Percentiles rank a stretch among this genome's conserved stretches.
phyloP scores from a whole-genome alignment of 192 early-diverging fungal species.

The Linnemannia zychae region DNA sequence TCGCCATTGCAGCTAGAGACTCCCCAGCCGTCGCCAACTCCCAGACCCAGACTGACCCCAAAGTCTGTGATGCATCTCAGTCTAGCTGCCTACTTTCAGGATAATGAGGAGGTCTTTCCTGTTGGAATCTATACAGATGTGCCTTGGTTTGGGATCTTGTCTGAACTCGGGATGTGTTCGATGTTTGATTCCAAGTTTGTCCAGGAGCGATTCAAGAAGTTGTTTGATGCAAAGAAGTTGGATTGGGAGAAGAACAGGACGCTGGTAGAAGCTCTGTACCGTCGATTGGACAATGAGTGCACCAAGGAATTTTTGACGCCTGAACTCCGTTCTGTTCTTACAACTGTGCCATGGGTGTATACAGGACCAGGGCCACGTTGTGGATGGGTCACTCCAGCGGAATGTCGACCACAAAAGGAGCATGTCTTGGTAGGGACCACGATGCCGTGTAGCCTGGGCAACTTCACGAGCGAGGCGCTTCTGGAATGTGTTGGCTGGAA shows the following conservation, averaged over 20 bases:
- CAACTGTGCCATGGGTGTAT: slow-evolving; percentile 12
- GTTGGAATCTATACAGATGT: slow-evolving; percentile 11
- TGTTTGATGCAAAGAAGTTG: background rate
- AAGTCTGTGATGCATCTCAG: background rate
- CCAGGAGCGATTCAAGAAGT: background rate
- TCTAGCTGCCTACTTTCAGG: background rate
- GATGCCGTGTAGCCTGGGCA: background rate
- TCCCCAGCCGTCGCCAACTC: background rate
- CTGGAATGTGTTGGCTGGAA: slow-evolving; percentile 36
- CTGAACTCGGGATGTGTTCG: slow-evolving; percentile 16
- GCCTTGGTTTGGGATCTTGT: slow-evolving; percentile 2
- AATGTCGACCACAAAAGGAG: slow-evolving; percentile 19
- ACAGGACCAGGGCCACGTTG: background rate
- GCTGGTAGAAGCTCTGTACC: background rate
- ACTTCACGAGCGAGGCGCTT: slow-evolving; percentile 6
- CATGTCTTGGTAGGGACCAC: slow-evolving; percentile 1
- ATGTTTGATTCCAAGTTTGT: slow-evolving; percentile 7
- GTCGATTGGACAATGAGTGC: slow-evolving; percentile 1
- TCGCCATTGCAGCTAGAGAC: too few relatives aligned
- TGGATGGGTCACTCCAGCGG: background rate
- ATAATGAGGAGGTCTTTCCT: slow-evolving; percentile 29
- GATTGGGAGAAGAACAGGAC: background rate
- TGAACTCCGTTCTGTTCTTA: background rate
- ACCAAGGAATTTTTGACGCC: background rate
- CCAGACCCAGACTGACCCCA: background rate